phyloP scores from a whole-genome alignment of 176 grass and related monocot species.

The Oryza glaberrima region DNA sequence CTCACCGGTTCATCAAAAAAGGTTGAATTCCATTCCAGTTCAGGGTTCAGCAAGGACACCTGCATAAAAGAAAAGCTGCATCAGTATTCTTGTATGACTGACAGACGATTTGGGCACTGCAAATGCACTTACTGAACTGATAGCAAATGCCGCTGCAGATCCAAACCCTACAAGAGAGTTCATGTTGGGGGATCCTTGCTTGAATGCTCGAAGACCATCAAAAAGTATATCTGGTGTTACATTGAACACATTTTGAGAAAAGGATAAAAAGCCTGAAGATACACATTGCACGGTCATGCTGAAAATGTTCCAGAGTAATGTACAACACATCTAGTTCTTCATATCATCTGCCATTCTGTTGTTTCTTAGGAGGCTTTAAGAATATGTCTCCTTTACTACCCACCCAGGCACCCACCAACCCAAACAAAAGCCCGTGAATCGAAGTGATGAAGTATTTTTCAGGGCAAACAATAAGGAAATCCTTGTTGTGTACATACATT shows the following conservation, averaged over 20 bases:
- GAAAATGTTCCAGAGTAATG: constrained; percentile 17
- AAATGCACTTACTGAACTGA: constrained; percentile 80
- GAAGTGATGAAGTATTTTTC: background rate
- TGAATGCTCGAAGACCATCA: constrained; percentile 88
- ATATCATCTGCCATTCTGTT: background rate
- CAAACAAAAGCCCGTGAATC: constrained; percentile 3
- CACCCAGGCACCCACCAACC: background rate
- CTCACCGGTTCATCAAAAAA: constrained; percentile 99
- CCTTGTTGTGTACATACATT: background rate
- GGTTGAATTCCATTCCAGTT: constrained; percentile 85
- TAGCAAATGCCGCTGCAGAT: constrained; percentile 85
- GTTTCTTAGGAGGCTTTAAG: background rate
- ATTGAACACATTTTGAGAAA: constrained; percentile 41
- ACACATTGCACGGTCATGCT: background rate
- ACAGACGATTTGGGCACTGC: constrained; percentile 27
- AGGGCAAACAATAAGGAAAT: background rate
- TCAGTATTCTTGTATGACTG: constrained; percentile 29
- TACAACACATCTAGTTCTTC: background rate
- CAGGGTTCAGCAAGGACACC: constrained; percentile 89
- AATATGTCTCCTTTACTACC: background rate
- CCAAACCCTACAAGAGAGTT: constrained; percentile 98
- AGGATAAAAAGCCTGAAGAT: constrained; percentile 17
- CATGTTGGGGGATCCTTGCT: constrained; percentile 95
- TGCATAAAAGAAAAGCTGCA: constrained; percentile 47
- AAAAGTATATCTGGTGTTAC: constrained; percentile 82